A percentile compares a stretch with the other conserved stretches of the same genome.
Evolutionary conservation across 1,139 yeast genomes (phyloP).

Genomic region (Pneumocystis oryctolagi): DNA sequence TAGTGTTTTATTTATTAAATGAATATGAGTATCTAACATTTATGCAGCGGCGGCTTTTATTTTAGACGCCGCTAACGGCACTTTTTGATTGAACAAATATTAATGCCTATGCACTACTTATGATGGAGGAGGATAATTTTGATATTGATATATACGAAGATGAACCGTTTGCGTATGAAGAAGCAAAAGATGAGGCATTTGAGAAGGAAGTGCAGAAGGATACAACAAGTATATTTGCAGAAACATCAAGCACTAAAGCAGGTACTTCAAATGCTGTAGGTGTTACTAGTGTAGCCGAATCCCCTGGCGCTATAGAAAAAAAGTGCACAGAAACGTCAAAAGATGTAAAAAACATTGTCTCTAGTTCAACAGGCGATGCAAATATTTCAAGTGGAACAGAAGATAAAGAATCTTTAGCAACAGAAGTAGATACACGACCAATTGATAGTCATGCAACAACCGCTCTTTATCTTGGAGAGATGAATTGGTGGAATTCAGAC

Average conservation of each 20-base stretch:
- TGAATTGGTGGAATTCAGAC: conserved; percentile 25
- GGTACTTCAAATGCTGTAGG: neutral
- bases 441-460: conserved; percentile 15
- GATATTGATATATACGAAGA: conserved; percentile 22
- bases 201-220: neutral
- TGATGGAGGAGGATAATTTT: conserved; percentile 12
- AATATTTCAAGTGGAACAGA: conserved; percentile 6
- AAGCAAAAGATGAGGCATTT: neutral
- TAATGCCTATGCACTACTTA: neutral
- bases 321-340: neutral
- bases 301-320: neutral
- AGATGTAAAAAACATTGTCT: neutral
- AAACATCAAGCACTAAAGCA: conserved; percentile 2
- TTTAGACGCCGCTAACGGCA: neutral
- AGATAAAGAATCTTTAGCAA: neutral
- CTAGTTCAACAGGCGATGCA: neutral
- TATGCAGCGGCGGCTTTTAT: neutral
- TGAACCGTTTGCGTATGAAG: conserved; percentile 13
- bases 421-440: conserved; percentile 12
- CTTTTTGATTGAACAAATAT: neutral
- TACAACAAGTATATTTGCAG: neutral
- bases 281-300: neutral
- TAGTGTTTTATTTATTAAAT: neutral
- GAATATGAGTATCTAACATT: neutral
- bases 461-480: conserved; percentile 18